phyloP scores from a whole-genome alignment of 2,329 filamentous ascomycete species.

The Aspergillus sojae region DNA sequence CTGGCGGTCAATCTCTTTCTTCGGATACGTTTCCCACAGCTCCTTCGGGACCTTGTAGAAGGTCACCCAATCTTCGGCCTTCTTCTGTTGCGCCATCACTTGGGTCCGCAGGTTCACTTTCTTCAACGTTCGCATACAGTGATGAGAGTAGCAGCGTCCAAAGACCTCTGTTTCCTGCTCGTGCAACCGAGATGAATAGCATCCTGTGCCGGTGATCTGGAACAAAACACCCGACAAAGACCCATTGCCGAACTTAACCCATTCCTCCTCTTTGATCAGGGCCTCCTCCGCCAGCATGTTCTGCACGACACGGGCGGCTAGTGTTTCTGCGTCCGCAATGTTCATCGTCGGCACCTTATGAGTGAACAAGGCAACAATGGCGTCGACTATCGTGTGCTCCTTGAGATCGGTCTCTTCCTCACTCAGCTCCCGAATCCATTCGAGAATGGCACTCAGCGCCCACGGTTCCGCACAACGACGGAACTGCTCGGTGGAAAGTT shows the following conservation, averaged over 20 bases:
- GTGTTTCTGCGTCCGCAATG: constrained; percentile 88
- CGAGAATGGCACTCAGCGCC: constrained; percentile 84
- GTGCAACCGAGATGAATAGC: constrained; percentile 85
- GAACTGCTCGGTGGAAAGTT: constrained; percentile 79
- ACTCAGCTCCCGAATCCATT: constrained; percentile 85
- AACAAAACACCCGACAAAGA: constrained; percentile 86
- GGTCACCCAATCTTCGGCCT: constrained; percentile 81
- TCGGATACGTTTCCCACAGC: constrained; percentile 68
- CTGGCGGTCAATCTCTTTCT: constrained; percentile 89
- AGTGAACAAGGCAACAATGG: constrained; percentile 84
- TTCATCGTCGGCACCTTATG: constrained; percentile 98
- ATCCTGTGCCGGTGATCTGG: constrained; percentile 88
- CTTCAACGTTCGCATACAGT: constrained; percentile 91
- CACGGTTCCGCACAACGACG: constrained; percentile 85
- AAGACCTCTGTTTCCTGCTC: constrained; percentile 59
- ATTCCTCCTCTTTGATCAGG: constrained; percentile 88
- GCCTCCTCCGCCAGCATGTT: constrained; percentile 79
- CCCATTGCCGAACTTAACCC: constrained; percentile 87
- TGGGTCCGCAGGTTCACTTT: constrained; percentile 86
- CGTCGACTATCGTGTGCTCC: constrained; percentile 81
- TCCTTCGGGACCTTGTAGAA: constrained; percentile 85
- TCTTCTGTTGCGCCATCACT: constrained; percentile 66
- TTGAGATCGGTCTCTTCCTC: constrained; percentile 89
- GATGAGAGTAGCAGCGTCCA: constrained; percentile 87
- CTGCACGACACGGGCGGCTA: constrained; percentile 75